phyloP scores from a whole-genome alignment of 805 yeast genomes.

The Cyberlindnera maclurae region DNA sequence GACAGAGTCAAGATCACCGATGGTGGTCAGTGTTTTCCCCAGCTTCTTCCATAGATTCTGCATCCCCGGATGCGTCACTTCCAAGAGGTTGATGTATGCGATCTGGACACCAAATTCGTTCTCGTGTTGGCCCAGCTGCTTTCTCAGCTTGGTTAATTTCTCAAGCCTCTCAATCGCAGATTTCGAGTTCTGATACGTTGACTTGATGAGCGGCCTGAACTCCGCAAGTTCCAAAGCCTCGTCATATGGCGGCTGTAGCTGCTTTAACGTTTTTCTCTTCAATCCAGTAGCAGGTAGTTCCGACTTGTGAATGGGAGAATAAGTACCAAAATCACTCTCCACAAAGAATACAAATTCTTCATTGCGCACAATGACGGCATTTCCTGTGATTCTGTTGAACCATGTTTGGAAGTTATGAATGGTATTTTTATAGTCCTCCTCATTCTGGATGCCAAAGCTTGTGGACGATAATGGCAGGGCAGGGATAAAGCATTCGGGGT shows the following conservation, averaged over 20 bases:
- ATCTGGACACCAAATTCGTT: slow-evolving; percentile 41
- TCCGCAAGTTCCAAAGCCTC: slow-evolving; percentile 73
- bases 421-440: slow-evolving; percentile 64
- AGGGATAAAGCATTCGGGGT: slow-evolving; percentile 91
- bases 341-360: slow-evolving; percentile 84
- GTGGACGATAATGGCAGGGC: slow-evolving; percentile 72
- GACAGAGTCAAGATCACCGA: slow-evolving; percentile 72
- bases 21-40: slow-evolving; percentile 56
- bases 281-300: slow-evolving; percentile 76
- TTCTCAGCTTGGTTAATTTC: slow-evolving; percentile 38
- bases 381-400: slow-evolving; percentile 67
- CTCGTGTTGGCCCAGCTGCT: slow-evolving; percentile 47
- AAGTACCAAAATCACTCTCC: slow-evolving; percentile 62
- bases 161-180: slow-evolving; percentile 51
- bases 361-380: slow-evolving; percentile 78
- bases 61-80: slow-evolving; percentile 63
- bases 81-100: slow-evolving; percentile 35
- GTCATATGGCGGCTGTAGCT: slow-evolving; percentile 87
- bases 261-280: slow-evolving; percentile 84
- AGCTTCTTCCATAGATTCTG: slow-evolving; percentile 70
- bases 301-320: slow-evolving; percentile 43
- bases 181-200: slow-evolving; percentile 53
- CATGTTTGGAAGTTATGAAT: slow-evolving; percentile 66
- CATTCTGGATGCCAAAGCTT: slow-evolving; percentile 75
- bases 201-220: slow-evolving; percentile 81